phyloP scores from a whole-genome alignment of 208 protist species.

The Wallacemonas sp. region DNA sequence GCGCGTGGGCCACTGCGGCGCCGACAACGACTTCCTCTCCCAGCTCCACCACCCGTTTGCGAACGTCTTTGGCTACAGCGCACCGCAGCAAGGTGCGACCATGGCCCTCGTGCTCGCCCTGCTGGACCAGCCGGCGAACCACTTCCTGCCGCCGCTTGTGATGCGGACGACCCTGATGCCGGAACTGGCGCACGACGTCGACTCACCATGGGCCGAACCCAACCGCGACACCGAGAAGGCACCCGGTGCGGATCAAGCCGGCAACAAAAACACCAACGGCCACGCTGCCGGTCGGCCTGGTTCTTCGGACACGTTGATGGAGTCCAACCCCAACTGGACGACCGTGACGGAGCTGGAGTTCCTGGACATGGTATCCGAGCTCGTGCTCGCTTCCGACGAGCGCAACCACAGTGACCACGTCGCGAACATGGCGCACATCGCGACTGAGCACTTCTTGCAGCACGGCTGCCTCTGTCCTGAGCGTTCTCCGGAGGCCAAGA shows the following conservation, averaged over 20 bases:
- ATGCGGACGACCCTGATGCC: not conserved
- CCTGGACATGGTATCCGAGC: slow-evolving; percentile 51
- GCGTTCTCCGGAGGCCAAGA: not conserved
- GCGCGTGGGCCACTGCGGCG: slow-evolving; percentile 54
- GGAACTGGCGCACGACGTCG: not conserved
- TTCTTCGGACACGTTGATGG: slow-evolving; percentile 7
- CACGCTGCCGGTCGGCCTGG: no score
- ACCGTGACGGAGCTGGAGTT: slow-evolving; percentile 33
- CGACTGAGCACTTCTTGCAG: slow-evolving; percentile 31
- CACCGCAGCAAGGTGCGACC: slow-evolving; percentile 55
- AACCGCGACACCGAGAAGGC: not conserved
- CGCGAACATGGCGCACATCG: slow-evolving; percentile 27
- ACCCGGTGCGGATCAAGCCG: no score
- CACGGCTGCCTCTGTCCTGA: slow-evolving; percentile 43
- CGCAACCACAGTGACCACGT: slow-evolving; percentile 39
- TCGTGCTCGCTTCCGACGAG: slow-evolving; percentile 67
- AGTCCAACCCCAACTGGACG: slow-evolving; percentile 41
- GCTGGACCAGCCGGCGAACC: slow-evolving; percentile 42
- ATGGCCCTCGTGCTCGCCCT: slow-evolving; percentile 51
- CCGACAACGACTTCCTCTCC: slow-evolving; percentile 81
- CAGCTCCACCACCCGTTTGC: slow-evolving; percentile 60
- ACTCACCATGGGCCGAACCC: not conserved
- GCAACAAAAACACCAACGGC: no score
- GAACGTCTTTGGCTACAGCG: slow-evolving; percentile 43
- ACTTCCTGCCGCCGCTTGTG: slow-evolving; percentile 42